These are phyloP conservation scores for Salvia miltiorrhiza DNA, from an alignment of 257 asterid species.

Conservation along the genomic window DNA sequence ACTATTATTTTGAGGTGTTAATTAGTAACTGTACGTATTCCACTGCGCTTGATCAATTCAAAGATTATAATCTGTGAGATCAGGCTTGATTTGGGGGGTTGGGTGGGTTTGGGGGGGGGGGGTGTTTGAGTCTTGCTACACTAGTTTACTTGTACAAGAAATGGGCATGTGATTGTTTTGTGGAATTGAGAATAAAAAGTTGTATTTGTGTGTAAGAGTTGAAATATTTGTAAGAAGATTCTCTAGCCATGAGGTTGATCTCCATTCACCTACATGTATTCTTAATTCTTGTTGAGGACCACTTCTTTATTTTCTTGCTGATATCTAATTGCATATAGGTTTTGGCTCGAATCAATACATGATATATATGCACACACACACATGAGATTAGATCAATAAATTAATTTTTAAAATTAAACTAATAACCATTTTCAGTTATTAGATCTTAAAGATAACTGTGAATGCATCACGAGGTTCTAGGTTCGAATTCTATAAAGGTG, in stretches of 20 bases:
- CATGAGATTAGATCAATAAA: no score
- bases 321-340: background rate
- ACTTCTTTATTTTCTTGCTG: constrained; percentile 14
- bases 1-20: background rate
- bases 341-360: background rate
- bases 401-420: no score
- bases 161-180: constrained; percentile 21
- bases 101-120: background rate
- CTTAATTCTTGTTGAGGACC: constrained; percentile 29
- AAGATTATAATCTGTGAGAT: background rate
- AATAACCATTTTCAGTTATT: no score
- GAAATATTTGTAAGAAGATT: constrained; percentile 19
- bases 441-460: no score
- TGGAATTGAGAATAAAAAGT: constrained; percentile 27
- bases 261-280: constrained; percentile 19
- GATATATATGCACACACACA: no score
- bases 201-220: constrained; percentile 1
- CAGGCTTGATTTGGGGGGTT: background rate
- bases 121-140: background rate
- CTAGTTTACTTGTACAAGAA: constrained; percentile 11
- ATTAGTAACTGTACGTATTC: background rate
- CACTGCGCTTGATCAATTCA: background rate
- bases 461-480: no score
- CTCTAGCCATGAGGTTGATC: constrained; percentile 27
- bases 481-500: no score